These are phyloP conservation scores for Galerina marginata DNA, from an alignment of 768 basidiomycete genomes.

Conservation along the genomic window DNA sequence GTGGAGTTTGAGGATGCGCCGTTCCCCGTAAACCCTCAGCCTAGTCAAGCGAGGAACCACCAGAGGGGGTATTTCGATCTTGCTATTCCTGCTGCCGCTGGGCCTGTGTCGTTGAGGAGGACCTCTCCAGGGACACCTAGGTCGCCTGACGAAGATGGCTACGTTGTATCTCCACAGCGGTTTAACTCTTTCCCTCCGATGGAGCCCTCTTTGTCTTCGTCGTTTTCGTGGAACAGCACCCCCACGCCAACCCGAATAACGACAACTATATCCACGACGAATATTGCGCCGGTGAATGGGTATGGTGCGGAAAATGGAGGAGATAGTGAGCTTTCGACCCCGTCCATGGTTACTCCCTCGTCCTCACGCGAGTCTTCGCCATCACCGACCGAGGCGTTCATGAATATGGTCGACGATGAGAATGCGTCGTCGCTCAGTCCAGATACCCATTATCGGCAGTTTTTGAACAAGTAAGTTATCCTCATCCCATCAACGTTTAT, in stretches of 20 bases:
- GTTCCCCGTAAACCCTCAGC: constrained; percentile 28
- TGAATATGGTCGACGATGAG: constrained; percentile 19
- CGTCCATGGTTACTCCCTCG: constrained; percentile 47
- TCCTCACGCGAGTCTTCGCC: constrained; percentile 49
- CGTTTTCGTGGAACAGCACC: neutral
- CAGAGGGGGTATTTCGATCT: constrained; percentile 62
- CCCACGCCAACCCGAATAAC: neutral
- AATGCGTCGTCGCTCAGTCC: constrained; percentile 28
- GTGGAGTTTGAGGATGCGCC: constrained; percentile 30
- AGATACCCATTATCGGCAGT: constrained; percentile 59
- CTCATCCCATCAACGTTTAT: too few species aligned
- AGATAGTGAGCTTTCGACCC: constrained; percentile 47
- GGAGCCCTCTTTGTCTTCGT: constrained; percentile 17
- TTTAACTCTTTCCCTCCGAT: constrained; percentile 44
- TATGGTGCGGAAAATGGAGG: constrained; percentile 3
- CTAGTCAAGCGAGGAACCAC: constrained; percentile 50
- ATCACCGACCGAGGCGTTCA: constrained; percentile 44
- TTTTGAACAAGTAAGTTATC: constrained; percentile 64
- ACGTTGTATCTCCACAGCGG: constrained; percentile 30
- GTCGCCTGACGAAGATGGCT: constrained; percentile 18
- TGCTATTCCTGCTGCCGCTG: constrained; percentile 28
- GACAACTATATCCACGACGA: neutral
- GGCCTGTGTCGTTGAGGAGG: constrained; percentile 34
- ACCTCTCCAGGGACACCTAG: constrained; percentile 58
- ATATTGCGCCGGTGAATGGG: neutral